These are phyloP conservation scores for Pyricularia grisea DNA, from an alignment of 2,329 filamentous ascomycete species.

Conservation along the genomic window DNA sequence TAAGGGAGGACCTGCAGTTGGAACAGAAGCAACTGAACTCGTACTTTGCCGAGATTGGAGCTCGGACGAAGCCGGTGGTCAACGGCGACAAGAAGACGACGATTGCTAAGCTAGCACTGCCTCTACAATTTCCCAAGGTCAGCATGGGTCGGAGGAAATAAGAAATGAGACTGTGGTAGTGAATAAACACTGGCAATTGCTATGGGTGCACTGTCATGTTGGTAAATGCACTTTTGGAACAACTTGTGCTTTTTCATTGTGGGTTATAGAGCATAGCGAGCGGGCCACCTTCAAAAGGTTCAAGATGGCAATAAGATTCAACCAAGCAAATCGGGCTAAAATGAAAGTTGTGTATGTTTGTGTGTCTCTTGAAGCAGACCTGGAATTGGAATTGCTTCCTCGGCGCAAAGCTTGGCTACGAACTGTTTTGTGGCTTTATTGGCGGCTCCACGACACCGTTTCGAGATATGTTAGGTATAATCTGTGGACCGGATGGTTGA, in stretches of 20 bases:
- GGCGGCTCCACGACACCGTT: not conserved
- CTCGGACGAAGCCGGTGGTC: constrained; percentile 50
- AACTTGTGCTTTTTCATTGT: not conserved
- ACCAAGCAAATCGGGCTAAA: not conserved
- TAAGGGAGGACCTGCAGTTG: constrained; percentile 63
- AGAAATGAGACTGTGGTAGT: not conserved
- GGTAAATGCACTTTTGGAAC: not conserved
- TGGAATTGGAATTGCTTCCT: not conserved
- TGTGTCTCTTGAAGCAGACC: not conserved
- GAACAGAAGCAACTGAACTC: constrained; percentile 61
- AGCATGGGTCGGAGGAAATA: constrained; percentile 1
- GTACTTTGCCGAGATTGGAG: constrained; percentile 71
- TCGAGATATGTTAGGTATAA: not conserved
- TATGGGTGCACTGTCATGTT: not conserved
- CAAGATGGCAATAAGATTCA: not conserved
- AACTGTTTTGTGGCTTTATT: not conserved
- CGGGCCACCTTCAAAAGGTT: not conserved
- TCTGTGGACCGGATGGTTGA: not conserved
- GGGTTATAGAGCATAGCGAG: not conserved
- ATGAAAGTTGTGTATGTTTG: not conserved
- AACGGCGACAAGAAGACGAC: constrained; percentile 44
- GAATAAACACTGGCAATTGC: not conserved
- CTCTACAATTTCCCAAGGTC: constrained; percentile 71
- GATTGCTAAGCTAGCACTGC: constrained; percentile 65
- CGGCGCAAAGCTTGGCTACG: not conserved